These are phyloP conservation scores for Nemania sp. DNA, from an alignment of 2,329 filamentous ascomycete species.

Conservation along the genomic window DNA sequence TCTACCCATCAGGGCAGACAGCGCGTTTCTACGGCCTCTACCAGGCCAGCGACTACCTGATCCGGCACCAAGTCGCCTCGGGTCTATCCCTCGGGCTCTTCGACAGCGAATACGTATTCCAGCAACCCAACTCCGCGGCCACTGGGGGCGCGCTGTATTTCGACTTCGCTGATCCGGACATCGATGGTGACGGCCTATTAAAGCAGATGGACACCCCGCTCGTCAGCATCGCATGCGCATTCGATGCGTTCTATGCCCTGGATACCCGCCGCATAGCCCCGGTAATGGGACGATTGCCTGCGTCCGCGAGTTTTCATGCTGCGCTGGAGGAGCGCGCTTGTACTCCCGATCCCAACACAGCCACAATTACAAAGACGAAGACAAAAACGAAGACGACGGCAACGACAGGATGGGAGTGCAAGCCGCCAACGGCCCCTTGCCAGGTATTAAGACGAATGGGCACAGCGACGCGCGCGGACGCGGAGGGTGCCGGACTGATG, in stretches of 20 bases:
- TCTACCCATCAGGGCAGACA: slow-evolving; percentile 9
- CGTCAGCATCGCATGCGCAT: slow-evolving; percentile 21
- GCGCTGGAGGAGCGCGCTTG: slow-evolving; percentile 10
- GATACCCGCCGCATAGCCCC: slow-evolving; percentile 17
- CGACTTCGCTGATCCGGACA: not conserved
- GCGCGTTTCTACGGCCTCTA: slow-evolving; percentile 18
- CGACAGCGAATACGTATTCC: slow-evolving; percentile 13
- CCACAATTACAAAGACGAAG: no score
- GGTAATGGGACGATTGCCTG: slow-evolving; percentile 11
- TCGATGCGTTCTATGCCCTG: slow-evolving; percentile 19
- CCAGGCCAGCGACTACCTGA: slow-evolving; percentile 16
- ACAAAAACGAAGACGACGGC: not conserved
- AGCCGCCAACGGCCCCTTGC: slow-evolving; percentile 7
- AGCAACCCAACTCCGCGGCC: slow-evolving; percentile 5
- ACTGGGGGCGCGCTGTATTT: slow-evolving; percentile 3
- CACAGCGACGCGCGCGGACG: slow-evolving; percentile 19
- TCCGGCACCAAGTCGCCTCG: slow-evolving; percentile 12
- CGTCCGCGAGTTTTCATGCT: slow-evolving; percentile 14
- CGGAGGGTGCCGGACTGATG: slow-evolving; percentile 17
- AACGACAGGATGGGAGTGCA: not conserved
- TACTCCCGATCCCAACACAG: no score
- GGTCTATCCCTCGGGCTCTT: slow-evolving; percentile 21
- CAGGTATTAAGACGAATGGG: slow-evolving; percentile 23
- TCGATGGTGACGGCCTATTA: slow-evolving; percentile 2
- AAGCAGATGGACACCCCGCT: slow-evolving; percentile 19